Conservation (phyloP, 164 flowering plant genomes). For the Tetracentron sinense region DNA sequence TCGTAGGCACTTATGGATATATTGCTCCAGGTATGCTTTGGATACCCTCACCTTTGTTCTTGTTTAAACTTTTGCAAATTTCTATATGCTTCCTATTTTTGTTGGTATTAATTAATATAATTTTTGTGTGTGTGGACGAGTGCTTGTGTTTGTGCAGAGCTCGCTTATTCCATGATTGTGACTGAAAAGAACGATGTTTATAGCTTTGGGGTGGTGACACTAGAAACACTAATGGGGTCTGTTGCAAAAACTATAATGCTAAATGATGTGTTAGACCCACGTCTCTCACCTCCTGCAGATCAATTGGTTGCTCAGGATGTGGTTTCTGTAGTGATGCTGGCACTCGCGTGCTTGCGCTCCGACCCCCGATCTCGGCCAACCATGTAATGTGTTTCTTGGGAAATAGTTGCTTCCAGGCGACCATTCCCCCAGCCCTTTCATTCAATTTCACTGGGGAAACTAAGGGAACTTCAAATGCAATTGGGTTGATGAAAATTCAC, state of each 20-base stretch:
- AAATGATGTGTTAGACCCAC: conserved; percentile 6
- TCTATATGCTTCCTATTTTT: too few relatives aligned
- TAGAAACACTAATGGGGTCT: conserved; percentile 16
- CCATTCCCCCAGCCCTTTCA: not conserved
- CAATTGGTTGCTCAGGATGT: conserved; percentile 1
- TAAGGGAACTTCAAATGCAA: not conserved
- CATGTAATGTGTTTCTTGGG: not conserved
- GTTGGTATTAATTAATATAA: too few relatives aligned
- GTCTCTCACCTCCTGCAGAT: not conserved
- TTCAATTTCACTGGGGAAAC: not conserved
- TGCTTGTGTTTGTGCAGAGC: conserved; percentile 12
- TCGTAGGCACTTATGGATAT: too few relatives aligned
- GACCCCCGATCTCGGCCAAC: not conserved
- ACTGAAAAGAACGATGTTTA: conserved; percentile 21
- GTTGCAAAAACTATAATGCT: not conserved
- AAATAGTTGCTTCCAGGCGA: not conserved
- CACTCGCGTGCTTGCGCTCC: not conserved
- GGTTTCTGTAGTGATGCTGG: not conserved
- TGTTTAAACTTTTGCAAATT: too few relatives aligned
- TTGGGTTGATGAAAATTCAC: not conserved
- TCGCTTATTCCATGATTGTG: conserved; percentile 18
- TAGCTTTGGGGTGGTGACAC: conserved; percentile 13
- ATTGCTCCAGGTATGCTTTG: too few relatives aligned
- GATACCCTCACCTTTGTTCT: too few relatives aligned
- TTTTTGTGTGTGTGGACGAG: too few relatives aligned